Evolutionary conservation across 1,284 basidiomycete genomes (phyloP).

Genomic region (Mycena sp.): DNA sequence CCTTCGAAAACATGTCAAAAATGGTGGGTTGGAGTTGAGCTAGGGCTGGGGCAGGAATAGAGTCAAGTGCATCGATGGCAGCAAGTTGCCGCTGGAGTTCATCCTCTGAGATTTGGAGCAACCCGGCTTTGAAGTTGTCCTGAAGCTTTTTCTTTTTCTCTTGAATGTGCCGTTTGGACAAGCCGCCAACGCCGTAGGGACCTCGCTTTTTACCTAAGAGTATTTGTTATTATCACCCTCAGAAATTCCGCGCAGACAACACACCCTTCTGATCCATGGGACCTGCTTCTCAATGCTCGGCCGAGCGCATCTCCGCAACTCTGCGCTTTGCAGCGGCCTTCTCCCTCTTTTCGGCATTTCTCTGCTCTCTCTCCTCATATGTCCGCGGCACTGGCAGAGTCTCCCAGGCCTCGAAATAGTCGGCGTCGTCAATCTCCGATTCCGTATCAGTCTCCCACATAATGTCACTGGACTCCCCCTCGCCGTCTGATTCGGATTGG

Average conservation of each 20-base stretch:
- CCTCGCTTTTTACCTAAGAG: neutral
- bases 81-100: neutral
- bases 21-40: neutral
- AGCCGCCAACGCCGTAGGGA: neutral
- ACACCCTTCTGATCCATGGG: neutral
- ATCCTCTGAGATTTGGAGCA: neutral
- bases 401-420: conserved; percentile 15
- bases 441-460: conserved; percentile 6
- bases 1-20: neutral
- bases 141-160: too few relatives aligned
- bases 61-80: neutral
- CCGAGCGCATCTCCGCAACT: neutral
- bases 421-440: neutral
- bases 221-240: neutral
- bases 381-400: neutral
- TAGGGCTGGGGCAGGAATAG: neutral
- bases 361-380: neutral
- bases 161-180: neutral
- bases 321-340: neutral
- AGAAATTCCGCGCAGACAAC: neutral
- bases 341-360: neutral
- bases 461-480: neutral
- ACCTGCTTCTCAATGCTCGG: neutral
- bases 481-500: neutral
- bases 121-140: neutral